Conservation (phyloP, 2,329 filamentous ascomycete genomes). For the Endothia cerciana region DNA sequence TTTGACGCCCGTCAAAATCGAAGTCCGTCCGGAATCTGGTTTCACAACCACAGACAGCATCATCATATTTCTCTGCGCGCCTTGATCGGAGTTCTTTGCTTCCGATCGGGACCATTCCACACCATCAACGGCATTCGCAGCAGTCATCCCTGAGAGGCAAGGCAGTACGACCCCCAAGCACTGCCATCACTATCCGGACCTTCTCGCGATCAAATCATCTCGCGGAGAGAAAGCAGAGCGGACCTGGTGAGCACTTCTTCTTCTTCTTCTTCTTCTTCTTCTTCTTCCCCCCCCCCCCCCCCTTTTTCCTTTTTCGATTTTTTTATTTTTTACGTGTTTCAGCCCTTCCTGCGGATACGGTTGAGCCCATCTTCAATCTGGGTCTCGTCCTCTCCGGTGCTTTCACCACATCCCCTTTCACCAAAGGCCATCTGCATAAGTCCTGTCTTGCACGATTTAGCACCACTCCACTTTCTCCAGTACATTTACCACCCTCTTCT, state of each 20-base stretch:
- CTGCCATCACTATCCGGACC: not conserved
- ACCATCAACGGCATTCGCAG: conserved; percentile 12
- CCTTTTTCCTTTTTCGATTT: too few relatives aligned
- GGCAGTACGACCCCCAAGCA: conserved; percentile 8
- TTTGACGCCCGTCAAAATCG: conserved; percentile 11
- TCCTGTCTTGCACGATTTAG: conserved; percentile 1
- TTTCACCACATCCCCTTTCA: not conserved
- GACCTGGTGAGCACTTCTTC: conserved; percentile 25
- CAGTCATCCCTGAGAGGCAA: conserved; percentile 10
- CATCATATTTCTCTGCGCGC: not conserved
- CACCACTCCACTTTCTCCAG: conserved; percentile 2
- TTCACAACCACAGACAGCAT: conserved; percentile 2
- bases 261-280: not conserved
- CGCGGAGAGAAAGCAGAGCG: conserved; percentile 13
- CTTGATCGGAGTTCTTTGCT: conserved; percentile 9
- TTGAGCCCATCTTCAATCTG: too few relatives aligned
- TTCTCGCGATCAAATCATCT: conserved; percentile 2
- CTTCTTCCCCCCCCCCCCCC: not conserved
- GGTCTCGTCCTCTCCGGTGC: not conserved
- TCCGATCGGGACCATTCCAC: conserved; percentile 18
- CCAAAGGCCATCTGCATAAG: not conserved
- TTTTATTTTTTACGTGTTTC: too few relatives aligned
- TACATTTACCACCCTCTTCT: not conserved
- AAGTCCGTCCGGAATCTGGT: not conserved
- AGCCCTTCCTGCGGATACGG: too few relatives aligned